phyloP scores from a whole-genome alignment of 257 asterid genomes.

The Linaria vulgaris region DNA sequence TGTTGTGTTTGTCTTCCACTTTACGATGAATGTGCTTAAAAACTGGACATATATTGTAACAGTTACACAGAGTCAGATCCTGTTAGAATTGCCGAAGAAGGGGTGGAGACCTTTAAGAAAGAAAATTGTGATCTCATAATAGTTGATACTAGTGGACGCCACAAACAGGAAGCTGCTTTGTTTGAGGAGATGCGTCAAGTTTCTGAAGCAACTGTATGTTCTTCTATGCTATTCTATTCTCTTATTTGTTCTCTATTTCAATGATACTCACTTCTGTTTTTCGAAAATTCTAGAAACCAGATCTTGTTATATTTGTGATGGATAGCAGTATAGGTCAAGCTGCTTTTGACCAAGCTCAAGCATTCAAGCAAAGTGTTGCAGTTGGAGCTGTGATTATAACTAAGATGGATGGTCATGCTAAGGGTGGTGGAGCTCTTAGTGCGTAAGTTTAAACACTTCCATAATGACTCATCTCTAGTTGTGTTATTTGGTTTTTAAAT shows the following conservation, averaged over 20 bases:
- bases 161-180: slow-evolving; percentile 95
- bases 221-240: slow-evolving; percentile 7
- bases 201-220: slow-evolving; percentile 82
- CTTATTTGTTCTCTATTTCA: background rate
- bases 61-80: slow-evolving; percentile 99
- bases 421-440: slow-evolving; percentile 99
- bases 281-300: slow-evolving; percentile 79
- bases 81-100: slow-evolving; percentile 87
- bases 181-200: slow-evolving; percentile 99
- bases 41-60: slow-evolving; percentile 31
- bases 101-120: slow-evolving; percentile 89
- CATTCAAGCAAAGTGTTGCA: slow-evolving; percentile 93
- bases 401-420: slow-evolving; percentile 99
- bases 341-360: slow-evolving; percentile 98
- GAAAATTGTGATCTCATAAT: slow-evolving; percentile 94
- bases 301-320: slow-evolving; percentile 96
- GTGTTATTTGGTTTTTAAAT: background rate
- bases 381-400: slow-evolving; percentile 98
- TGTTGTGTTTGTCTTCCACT: background rate
- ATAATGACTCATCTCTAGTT: slow-evolving; percentile 21
- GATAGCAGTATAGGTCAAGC: slow-evolving; percentile 99
- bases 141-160: slow-evolving; percentile 98
- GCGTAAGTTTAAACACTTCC: slow-evolving; percentile 65
- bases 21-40: background rate
- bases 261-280: slow-evolving; percentile 14